Evolutionary conservation across 805 yeast genomes (phyloP), one percentile per base, ranked within the genome.

Genomic region (Candida gorgasii): DNA sequence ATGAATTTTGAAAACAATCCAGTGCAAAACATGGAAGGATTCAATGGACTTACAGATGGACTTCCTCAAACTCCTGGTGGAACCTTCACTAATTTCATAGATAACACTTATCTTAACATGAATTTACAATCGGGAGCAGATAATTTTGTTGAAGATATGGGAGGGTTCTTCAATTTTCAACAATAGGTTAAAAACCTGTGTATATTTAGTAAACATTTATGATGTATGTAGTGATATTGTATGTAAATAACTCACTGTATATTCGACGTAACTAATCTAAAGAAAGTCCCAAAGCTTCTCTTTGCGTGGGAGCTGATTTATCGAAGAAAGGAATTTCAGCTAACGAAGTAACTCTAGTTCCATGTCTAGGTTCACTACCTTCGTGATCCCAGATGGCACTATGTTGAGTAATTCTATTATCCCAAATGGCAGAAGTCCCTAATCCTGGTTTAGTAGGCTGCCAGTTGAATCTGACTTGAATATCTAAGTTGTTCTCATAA

Each of bases 371-470:
- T 38, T 65, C 72, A 35, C 53, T 37, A 7, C 65, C 67, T 47
- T 72, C 76, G 56, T 74, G 73, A 50, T 76, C 81, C 61, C 72
- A 65, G 11, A 76, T 69, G 9, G 81, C 80, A 44, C 64, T 62
- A 62, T 80, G 86, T 43, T 69, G 69, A 17, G 79, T 67, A 42
- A 76, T 53, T 56, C 84, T 65, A 65, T 79, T 79, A 52, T 79
- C 84, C 84, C 84, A 79, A 27, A 79, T 52, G 5, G 80, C 84
- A 29, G 78, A 64, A 24, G 79, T 73, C 22, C 79, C 78, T 13
- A 55, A 57, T 3, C 76, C 75, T 11, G 52, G 49, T 45, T 60
- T 59, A 9, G 73, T 55, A 19, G 36, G 36, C 45, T 64, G 61
- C 82, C 82, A 76, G 48, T 68, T 71, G 65, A 73, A 72, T 48